Conservation (phyloP, 225 moss, liverwort and hornwort genomes). For the Marchantia polymorpha region DNA sequence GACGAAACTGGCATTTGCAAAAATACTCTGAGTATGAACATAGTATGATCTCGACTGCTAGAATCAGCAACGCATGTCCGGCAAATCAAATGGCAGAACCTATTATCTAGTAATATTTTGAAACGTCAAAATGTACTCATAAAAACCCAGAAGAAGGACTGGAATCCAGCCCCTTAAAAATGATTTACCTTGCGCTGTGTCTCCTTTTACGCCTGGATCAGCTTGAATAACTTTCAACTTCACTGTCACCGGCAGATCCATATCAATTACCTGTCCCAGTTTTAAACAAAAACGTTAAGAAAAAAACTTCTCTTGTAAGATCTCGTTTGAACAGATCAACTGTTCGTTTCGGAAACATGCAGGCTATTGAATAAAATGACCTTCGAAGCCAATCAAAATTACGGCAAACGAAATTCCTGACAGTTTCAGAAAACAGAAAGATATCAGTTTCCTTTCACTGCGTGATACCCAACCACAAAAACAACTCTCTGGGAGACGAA, state of each 20-base stretch:
- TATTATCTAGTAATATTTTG: no score
- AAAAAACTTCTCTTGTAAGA: neutral
- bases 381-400: no score
- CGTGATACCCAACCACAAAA: neutral
- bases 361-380: neutral
- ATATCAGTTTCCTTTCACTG: no score
- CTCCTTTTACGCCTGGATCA: constrained; percentile 91
- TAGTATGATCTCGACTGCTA: neutral
- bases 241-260: constrained; percentile 89
- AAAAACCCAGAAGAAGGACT: no score
- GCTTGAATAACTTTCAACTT: constrained; percentile 69
- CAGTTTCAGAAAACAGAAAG: no score
- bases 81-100: neutral
- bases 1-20: neutral
- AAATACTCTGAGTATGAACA: neutral
- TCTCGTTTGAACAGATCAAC: neutral
- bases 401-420: no score
- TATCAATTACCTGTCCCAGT: constrained; percentile 76
- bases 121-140: no score
- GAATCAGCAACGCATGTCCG: neutral
- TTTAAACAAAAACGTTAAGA: neutral
- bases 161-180: neutral
- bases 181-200: constrained; percentile 81
- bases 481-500: neutral
- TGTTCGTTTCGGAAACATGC: neutral